Percentiles rank a stretch among this genome's conserved stretches.
phyloP scores from a whole-genome alignment of 2,329 filamentous ascomycete genomes.

The Fusarium sp. region DNA sequence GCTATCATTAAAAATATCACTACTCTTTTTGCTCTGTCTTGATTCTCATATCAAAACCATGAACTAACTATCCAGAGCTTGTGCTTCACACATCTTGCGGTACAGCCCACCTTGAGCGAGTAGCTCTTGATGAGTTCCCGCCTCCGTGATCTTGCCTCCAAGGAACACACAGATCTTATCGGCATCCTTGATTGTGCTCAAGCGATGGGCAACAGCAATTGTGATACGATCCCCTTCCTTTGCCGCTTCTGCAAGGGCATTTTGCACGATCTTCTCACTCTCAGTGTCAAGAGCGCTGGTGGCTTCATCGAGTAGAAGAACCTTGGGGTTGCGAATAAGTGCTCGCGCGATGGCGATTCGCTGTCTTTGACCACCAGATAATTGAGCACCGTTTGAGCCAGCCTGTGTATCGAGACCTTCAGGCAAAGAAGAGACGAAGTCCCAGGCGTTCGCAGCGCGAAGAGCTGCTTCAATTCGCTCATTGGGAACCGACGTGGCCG shows the following conservation, averaged over 20 bases:
- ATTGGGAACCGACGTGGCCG: slow-evolving; percentile 28
- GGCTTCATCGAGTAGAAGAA: slow-evolving; percentile 45
- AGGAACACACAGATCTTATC: slow-evolving; percentile 73
- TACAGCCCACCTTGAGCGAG: slow-evolving; percentile 60
- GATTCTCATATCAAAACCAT: background rate
- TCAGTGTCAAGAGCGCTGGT: slow-evolving; percentile 47
- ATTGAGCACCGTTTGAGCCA: slow-evolving; percentile 72
- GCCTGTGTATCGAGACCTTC: slow-evolving; percentile 69
- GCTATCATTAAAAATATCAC: slow-evolving; percentile 25
- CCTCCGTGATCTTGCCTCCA: slow-evolving; percentile 66
- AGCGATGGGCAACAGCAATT: slow-evolving; percentile 81
- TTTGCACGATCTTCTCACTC: slow-evolving; percentile 69
- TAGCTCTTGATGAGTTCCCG: slow-evolving; percentile 68
- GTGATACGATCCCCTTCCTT: slow-evolving; percentile 70
- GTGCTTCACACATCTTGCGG: slow-evolving; percentile 62
- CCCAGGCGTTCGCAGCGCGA: slow-evolving; percentile 62
- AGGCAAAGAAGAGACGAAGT: slow-evolving; percentile 55
- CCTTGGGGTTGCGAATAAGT: slow-evolving; percentile 55
- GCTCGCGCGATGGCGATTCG: slow-evolving; percentile 76
- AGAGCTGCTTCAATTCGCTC: slow-evolving; percentile 59
- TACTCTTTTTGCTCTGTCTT: background rate
- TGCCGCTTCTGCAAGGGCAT: slow-evolving; percentile 79
- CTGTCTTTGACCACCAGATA: slow-evolving; percentile 77
- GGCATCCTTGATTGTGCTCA: slow-evolving; percentile 87
- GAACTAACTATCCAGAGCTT: slow-evolving; percentile 49